Conservation (phyloP, 2,329 filamentous ascomycete species). For the Zalaria obscura region DNA sequence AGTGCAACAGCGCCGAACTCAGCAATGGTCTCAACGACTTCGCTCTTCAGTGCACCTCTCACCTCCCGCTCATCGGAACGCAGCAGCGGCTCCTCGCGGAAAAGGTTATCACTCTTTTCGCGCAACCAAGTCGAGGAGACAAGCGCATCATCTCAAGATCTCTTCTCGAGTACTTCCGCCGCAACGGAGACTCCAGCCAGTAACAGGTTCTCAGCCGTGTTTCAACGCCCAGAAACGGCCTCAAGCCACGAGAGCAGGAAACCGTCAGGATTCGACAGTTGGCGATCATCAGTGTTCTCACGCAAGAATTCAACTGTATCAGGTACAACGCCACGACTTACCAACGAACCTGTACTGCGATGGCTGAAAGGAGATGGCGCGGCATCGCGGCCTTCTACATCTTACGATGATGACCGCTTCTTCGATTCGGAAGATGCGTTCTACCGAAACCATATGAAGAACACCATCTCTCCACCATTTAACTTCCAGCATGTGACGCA, state of each 20-base stretch:
- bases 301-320: constrained; percentile 3
- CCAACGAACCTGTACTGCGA: constrained; percentile 6
- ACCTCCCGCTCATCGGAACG: neutral
- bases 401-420: neutral
- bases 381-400: neutral
- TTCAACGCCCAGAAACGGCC: too few relatives aligned
- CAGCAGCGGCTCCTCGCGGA: neutral
- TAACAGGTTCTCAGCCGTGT: too few relatives aligned
- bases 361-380: constrained; percentile 6
- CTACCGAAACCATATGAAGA: constrained; percentile 21
- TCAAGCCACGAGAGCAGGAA: too few relatives aligned
- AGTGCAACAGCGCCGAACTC: too few relatives aligned
- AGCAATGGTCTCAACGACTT: neutral
- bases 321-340: neutral
- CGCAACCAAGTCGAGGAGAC: neutral
- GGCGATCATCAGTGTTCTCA: constrained; percentile 4
- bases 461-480: constrained; percentile 45
- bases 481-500: constrained; percentile 52
- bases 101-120: constrained; percentile 4
- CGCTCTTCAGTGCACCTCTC: neutral
- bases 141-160: too few relatives aligned
- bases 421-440: constrained; percentile 2
- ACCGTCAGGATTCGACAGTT: neutral
- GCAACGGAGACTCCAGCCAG: too few relatives aligned
- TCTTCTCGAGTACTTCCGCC: too few relatives aligned